Evolutionary conservation across 257 asterid genomes (phyloP), one percentile per base, ranked within the genome.

Genomic region (Fraxinus excelsior): DNA sequence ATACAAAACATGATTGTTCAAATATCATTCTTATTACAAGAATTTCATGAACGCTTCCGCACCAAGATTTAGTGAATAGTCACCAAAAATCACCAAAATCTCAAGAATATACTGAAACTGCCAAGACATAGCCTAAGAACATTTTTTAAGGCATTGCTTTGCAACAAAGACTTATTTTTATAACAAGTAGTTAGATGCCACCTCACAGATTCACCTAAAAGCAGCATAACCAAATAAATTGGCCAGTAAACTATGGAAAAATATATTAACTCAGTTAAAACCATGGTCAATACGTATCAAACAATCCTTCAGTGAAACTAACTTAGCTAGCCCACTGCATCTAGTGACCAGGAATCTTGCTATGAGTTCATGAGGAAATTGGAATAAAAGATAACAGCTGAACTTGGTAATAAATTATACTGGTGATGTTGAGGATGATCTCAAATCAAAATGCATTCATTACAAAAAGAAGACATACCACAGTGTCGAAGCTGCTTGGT

Each of bases 381-480:
- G 66, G 28, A 23, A 60, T 21, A 60, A 60, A 21, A 60, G 67
- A 25, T 23, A 25, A 60, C 18, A 70, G 16, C 14, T 21, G 3
- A 37, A 37, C 11, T n/a, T 10, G n/a, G 28, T 19, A 3, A 18
- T 21, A 9, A n/a, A 70, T 42, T 23, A 70, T 70, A 70, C 29
- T 40, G 21, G 12, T n/a, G 51, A 70, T 70, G 29, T 5, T 4
- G 21, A 38, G 29, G 60, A n/a, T 8, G 26, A 71, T 38, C 44
- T n/a, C 25, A 37, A 42, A 35, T 40, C 51, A 23, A 51, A 65
- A 65, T 18, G 67, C 18, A 68, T 46, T 62, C 70, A 71, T 11
- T n/a, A 72, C 68, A 64, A 53, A 40, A 71, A 69, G 70, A 67
- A 23, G 5, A 67, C 83, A 28, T 76, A 87, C 91, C 91, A 49